These are phyloP conservation scores for Candida nonsorbophila DNA, from an alignment of 805 yeast species.

Conservation along the genomic window DNA sequence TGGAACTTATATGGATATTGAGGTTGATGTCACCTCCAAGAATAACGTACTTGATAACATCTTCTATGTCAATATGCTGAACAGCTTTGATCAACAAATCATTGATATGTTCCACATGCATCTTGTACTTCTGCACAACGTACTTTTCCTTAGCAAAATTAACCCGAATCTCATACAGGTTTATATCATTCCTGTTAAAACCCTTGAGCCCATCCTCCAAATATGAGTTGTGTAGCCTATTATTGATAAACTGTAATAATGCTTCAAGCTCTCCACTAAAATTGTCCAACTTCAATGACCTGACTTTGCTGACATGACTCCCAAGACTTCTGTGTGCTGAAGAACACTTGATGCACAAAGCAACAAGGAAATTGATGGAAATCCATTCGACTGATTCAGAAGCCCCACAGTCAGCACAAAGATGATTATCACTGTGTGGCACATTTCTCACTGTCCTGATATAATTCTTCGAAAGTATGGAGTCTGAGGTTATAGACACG, in stretches of 20 bases:
- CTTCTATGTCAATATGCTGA: constrained; percentile 42
- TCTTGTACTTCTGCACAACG: constrained; percentile 43
- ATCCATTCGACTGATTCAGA: constrained; percentile 76
- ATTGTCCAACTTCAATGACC: constrained; percentile 73
- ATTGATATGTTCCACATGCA: constrained; percentile 15
- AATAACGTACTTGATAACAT: constrained; percentile 38
- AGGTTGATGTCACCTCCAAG: constrained; percentile 45
- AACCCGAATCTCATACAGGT: constrained; percentile 44
- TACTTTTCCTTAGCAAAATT: constrained; percentile 67
- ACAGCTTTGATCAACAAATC: constrained; percentile 47
- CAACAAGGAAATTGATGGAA: constrained; percentile 65
- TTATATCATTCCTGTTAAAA: constrained; percentile 6
- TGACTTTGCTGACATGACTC: constrained; percentile 70
- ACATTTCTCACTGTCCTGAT: constrained; percentile 33
- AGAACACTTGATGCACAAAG: constrained; percentile 80
- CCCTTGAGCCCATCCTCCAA: constrained; percentile 43
- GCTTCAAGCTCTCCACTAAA: constrained; percentile 55
- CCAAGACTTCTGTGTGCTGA: constrained; percentile 88
- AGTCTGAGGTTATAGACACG: constrained; percentile 21
- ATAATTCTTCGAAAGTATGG: constrained; percentile 18
- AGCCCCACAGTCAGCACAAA: constrained; percentile 79
- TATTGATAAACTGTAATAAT: constrained; percentile 49
- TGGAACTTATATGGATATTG: constrained; percentile 26
- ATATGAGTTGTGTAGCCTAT: constrained; percentile 50
- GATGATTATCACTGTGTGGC: constrained; percentile 48